Evolutionary conservation across 371 early-diverging fungal genomes (phyloP).

Genomic region (Rhizopus stolonifer): DNA sequence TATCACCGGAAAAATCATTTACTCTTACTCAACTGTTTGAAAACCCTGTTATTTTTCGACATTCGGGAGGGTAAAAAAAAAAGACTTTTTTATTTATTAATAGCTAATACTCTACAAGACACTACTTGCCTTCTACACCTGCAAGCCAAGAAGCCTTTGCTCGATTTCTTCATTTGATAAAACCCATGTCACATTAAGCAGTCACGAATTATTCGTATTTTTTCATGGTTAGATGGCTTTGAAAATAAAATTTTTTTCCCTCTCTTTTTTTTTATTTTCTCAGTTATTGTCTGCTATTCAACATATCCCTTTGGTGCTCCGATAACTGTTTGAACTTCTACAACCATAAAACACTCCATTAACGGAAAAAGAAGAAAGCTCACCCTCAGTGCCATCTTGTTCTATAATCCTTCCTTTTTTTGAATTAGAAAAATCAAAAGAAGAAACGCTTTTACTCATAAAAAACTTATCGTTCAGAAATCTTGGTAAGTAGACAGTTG

Average conservation of each 20-base stretch:
- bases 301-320: conserved; percentile 31
- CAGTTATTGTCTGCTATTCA: conserved; percentile 21
- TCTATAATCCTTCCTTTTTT: not conserved
- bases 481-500: not conserved
- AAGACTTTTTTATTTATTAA: too few relatives aligned
- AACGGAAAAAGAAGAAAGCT: not conserved
- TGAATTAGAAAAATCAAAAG: not conserved
- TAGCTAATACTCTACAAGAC: not conserved
- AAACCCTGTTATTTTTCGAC: conserved; percentile 26
- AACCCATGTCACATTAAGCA: conserved; percentile 1
- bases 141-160: conserved; percentile 15
- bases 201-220: not conserved
- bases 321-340: conserved; percentile 12
- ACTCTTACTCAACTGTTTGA: conserved; percentile 31
- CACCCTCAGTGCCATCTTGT: not conserved
- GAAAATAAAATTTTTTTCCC: conserved; percentile 20
- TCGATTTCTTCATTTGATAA: conserved; percentile 4
- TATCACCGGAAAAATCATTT: conserved; percentile 34
- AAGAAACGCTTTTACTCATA: not conserved
- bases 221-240: conserved; percentile 13
- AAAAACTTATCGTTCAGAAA: not conserved
- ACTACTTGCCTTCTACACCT: conserved; percentile 20
- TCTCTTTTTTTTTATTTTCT: conserved; percentile 2
- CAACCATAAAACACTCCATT: conserved; percentile 22
- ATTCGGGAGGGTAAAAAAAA: conserved; percentile 41